Base-by-base conservation (phyloP, 176 grass and related monocot species). In the Ensete ventricosum region DNA sequence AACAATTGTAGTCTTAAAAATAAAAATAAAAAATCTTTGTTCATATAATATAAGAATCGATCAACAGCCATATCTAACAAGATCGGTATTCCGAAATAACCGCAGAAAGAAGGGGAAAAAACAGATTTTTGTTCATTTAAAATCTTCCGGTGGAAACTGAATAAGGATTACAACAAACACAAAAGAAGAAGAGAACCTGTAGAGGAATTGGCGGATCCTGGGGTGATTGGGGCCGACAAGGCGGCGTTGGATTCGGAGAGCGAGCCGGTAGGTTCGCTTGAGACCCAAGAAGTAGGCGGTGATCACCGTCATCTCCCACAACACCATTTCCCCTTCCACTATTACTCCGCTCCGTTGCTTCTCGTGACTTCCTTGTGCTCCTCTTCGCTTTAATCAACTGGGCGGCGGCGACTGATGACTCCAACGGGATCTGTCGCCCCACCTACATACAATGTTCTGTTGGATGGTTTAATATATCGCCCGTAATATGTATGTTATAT, bases 241-340 rank as follows among this genome's bases (percentile, higher is more conserved):
- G 76, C 86, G 95, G 80, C 90, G 90, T 73, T 94, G 95, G 78
- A 93, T 73, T 72, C 86, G 82, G 64, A 98, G 90, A 62, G 88
- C 95, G 75, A 98, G 82, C 66, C 76, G 86, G 82, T 98, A 98
- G 20, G 88, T 94, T 6, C 95, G 78, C 69, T 66, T 84, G 17
- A 98, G 86, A 11, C 95, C 90, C 22, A 98, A 84, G 79, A 98
- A 98, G 83, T 98, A 98, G 66, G 90, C 95, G 34, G 90, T 98
- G 81, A 98, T 94, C 54, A 73, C 95, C 63, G 88, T 94, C 9
- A 98, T 71, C 87, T 98, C 95, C 95, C 95, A 98, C 73, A 98
- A 71, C 77, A 98, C 95, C 95, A 99, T 98, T 67, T 49, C 9
- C 26, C 9, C 50, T 55, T 19, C 4, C 34, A 43, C 34, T 43